Evolutionary conservation across 495 filamentous ascomycete species (phyloP), one percentile per base, ranked within the genome.

Genomic region (Aspergillus ellipticus): DNA sequence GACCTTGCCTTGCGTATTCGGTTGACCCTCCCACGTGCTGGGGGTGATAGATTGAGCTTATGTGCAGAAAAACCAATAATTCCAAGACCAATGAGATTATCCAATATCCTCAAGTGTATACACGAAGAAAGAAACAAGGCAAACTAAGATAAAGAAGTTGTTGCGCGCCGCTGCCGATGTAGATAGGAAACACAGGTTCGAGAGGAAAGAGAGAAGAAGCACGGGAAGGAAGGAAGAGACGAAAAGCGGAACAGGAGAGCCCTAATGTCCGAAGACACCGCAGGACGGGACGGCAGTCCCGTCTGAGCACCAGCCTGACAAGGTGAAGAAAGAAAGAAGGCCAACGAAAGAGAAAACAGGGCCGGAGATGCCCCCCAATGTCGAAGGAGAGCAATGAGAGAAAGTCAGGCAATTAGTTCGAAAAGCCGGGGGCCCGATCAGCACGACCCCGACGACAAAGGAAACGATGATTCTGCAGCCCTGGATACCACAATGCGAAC

Each of bases 21-120:
- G n/a, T n/a, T n/a, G n/a, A n/a, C n/a, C n/a, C n/a, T n/a, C n/a
- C n/a, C n/a, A n/a, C n/a, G n/a, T n/a, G n/a, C n/a, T n/a, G n/a
- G n/a, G 54, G 21, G 16, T 29, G 9, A 10, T 16, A 9, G 9
- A 17, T 28, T 10, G 16, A 49, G 17, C 29, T 41, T 56, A 56
- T 50, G n/a, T 54, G 45, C 35, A 42, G 19, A 16, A 20, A 51
- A 4, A 31, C 24, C 15, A 35, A 51, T n/a, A 10, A 33, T n/a
- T 20, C 47, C 47, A 29, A 46, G 26, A 51, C 39, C 51, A 33
- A 54, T 46, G 21, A 35, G 43, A 45, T 45, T 55, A 48, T 37
- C 39, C 33, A 60, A 56, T 53, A 60, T 53, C 29, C 24, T 56
- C 33, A 49, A 56, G 42, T 16, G 49, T 56, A 49, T 24, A 50